A percentile compares a stretch with the other conserved stretches of the same genome.
Conservation (phyloP, 306 rosid species). For the Malus sieversii region DNA sequence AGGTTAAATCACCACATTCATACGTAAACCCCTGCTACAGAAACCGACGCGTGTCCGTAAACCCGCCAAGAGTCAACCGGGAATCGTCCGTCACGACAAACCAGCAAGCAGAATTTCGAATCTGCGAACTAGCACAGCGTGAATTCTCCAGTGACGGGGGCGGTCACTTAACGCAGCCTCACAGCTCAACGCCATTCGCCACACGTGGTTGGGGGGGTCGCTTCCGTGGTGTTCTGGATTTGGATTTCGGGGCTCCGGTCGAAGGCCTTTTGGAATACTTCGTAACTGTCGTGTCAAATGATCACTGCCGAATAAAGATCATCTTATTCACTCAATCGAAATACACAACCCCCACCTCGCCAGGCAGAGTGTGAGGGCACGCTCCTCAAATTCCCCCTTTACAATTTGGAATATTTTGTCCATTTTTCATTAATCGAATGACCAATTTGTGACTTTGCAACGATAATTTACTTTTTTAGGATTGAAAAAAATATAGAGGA, state of each 20-base stretch:
- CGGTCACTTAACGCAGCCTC: neutral
- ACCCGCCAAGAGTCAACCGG: constrained; percentile 21
- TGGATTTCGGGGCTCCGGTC: constrained; percentile 14
- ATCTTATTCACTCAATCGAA: constrained; percentile 21
- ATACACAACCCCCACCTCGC: neutral
- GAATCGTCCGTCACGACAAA: constrained; percentile 26
- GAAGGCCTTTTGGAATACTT: constrained; percentile 29
- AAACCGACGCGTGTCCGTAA: constrained; percentile 36
- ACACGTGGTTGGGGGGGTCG: constrained; percentile 28
- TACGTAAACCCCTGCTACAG: neutral
- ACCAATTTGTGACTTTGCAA: too few relatives aligned
- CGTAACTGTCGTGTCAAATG: constrained; percentile 40
- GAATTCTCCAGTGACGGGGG: neutral
- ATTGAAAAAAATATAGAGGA: too few relatives aligned
- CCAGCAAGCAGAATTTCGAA: constrained; percentile 41
- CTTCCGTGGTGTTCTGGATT: constrained; percentile 19
- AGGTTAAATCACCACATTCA: constrained; percentile 9
- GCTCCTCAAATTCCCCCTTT: neutral
- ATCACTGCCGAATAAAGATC: constrained; percentile 42
- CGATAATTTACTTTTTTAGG: accelerated
- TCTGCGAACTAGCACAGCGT: constrained; percentile 13
- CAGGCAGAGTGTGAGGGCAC: constrained; percentile 1
- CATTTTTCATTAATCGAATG: too few relatives aligned
- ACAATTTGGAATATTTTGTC: neutral
- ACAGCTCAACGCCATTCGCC: constrained; percentile 16